Conservation (phyloP, 164 flowering plant species). For the Kalanchoe fedtschenkoi region DNA sequence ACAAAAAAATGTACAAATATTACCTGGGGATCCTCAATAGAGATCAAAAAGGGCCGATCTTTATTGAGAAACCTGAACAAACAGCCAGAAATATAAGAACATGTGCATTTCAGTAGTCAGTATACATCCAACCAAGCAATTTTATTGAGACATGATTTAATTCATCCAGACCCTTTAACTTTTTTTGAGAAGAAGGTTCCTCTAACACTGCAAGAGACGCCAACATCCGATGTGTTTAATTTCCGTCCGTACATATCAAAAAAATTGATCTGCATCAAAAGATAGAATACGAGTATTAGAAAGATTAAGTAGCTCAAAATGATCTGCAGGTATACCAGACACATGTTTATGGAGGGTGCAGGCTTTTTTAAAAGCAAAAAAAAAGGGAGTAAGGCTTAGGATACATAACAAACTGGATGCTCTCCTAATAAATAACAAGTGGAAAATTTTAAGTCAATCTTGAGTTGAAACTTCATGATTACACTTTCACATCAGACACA, state of each 20-base stretch:
- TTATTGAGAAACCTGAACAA: constrained; percentile 41
- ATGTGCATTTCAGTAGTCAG: not conserved
- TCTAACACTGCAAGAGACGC: constrained; percentile 65
- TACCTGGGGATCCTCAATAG: constrained; percentile 97
- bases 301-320: not conserved
- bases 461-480: too few species aligned
- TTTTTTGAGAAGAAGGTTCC: constrained; percentile 64
- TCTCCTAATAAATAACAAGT: too few species aligned
- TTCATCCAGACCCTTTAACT: constrained; percentile 51
- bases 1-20: not conserved
- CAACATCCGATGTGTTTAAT: constrained; percentile 76
- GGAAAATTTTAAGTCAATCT: too few species aligned
- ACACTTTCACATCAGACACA: too few species aligned
- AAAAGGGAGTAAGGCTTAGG: too few species aligned
- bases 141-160: not conserved
- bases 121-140: not conserved
- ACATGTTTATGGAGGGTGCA: not conserved
- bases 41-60: constrained; percentile 45
- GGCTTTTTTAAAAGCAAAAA: too few species aligned
- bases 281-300: constrained; percentile 7
- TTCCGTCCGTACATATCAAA: constrained; percentile 89
- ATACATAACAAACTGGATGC: too few species aligned
- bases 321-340: not conserved
- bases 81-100: constrained; percentile 5
- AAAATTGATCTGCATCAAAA: constrained; percentile 51